phyloP scores from a whole-genome alignment of 192 early-diverging fungal genomes.

The Podila horticola region DNA sequence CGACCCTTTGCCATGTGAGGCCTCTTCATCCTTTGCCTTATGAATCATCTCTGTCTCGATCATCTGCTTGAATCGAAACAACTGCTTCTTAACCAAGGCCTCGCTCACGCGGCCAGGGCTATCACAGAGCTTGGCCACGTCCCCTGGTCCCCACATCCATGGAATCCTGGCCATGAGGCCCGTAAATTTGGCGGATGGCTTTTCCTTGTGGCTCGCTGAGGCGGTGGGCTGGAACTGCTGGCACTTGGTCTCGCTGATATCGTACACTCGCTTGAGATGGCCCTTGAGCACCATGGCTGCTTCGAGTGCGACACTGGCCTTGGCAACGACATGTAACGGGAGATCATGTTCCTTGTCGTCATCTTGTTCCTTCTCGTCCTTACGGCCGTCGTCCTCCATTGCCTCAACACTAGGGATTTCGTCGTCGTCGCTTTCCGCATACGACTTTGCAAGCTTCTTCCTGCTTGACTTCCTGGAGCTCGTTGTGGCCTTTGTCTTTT shows the following conservation, averaged over 20 bases:
- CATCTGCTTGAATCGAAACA: slow-evolving; percentile 18
- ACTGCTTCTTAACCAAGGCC: slow-evolving; percentile 8
- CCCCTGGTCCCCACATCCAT: slow-evolving; percentile 17
- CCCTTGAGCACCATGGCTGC: slow-evolving; percentile 26
- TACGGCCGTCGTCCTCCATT: background rate
- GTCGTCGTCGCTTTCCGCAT: background rate
- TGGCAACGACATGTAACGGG: slow-evolving; percentile 2
- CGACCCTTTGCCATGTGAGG: no score
- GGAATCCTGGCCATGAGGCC: slow-evolving; percentile 11
- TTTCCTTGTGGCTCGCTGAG: slow-evolving; percentile 28
- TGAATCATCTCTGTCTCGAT: slow-evolving; percentile 37
- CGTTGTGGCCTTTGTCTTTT: no score
- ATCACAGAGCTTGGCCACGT: slow-evolving; percentile 10
- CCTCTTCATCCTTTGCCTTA: background rate
- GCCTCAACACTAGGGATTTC: background rate
- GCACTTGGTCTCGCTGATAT: slow-evolving; percentile 31
- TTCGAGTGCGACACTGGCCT: slow-evolving; percentile 24
- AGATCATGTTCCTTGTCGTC: slow-evolving; percentile 4
- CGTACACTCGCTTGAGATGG: slow-evolving; percentile 32
- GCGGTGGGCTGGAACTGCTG: slow-evolving; percentile 40
- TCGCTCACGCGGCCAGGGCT: background rate
- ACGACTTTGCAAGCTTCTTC: no score
- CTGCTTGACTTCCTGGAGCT: no score
- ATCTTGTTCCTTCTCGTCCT: background rate
- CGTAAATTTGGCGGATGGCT: slow-evolving; percentile 9